Base-by-base conservation (phyloP, 2,329 filamentous ascomycete species). In the Aspergillus pseudoviridinutans region DNA sequence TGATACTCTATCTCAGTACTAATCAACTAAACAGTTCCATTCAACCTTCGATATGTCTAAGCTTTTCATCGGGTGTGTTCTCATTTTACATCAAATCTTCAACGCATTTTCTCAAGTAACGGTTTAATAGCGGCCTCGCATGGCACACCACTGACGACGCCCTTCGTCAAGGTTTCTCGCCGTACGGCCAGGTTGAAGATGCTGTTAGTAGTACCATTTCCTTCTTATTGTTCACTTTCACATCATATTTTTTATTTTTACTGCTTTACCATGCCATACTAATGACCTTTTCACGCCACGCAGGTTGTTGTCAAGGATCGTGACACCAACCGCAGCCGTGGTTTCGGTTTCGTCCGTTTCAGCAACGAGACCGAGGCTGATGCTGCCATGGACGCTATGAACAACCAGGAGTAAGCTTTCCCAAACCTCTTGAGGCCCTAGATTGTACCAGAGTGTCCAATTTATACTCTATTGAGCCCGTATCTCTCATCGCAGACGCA, bases 251-350 rank as follows among this genome's bases (percentile, higher is more conserved):
- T 28, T 53, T 52, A 57, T 53, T 51, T 25, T 38, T 32, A 24
- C 27, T 10, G 8, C 35, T 28, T 55, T 28, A 55, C 51, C 32
- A 46, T 4, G 28, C 42, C 47, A 41, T 62, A 59, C 62, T 58
- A 51, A 17, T 17, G 32, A 38, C 32, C 17, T 12, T 17, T 38
- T 38, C 32, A 67, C 62, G 51, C 60, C 35, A 50, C 56, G 51
- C 71, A 97, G 93, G 90, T 96, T 62, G 93, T 99, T 66, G 92
- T 97, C 70, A 97, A 96, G 81, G 93, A 99, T 77, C 91, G 92
- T 71, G 93, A 97, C 74, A 97, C 93, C 71, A 90, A 91, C 69
- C 91, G 93, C 76, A 97, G 92, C 82, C 91, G 94, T 76, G 94
- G 94, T 60, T 99, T 97, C 75, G 94, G 94, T 50, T 97, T 97